Base-by-base conservation (phyloP, 768 basidiomycete genomes). In the Flagelloscypha sp. region DNA sequence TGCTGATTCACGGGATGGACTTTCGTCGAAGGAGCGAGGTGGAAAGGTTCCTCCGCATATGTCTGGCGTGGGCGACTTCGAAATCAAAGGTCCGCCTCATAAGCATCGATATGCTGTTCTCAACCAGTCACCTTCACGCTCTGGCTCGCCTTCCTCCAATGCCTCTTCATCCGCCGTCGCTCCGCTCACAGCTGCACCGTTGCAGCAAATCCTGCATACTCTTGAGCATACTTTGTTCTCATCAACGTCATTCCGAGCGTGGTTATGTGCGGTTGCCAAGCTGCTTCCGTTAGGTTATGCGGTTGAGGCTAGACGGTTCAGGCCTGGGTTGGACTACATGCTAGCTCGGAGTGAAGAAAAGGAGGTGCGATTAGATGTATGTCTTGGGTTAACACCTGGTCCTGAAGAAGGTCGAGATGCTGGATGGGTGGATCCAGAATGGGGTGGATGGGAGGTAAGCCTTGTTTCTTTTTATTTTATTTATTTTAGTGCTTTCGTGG, bases 311-410 rank as follows among this genome's bases (percentile, higher is more conserved):
- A 66, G 94, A 47, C 65, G 94, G 36, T 93, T 97, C 58, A 65
- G 93, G 40, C 88, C 90, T 1, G 94, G 92, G 2, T 62, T 97
- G 47, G 94, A 95, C 56, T 98, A 97, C 55, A 93, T 92, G 27
- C 74, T 98, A 2, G 94, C 94, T 33, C 84, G 85, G 47, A 83
- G 82, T 48, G 82, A 89, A 48, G 79, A 81, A 46, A 77, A 64
- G 33, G 87, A 90, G 53, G 77, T 82, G 35, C 64, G 86, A 43
- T 58, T 97, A 47, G 94, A 98, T 54, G 78, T 85, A 16, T 80
- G 86, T 37, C 70, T 98, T 10, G 87, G 85, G 3, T 58, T 94
- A 43, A 97, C 90, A 10, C 90, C 90, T 19, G 65, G 61, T 65
- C 18, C 51, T 48, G 35, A 57, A 58, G 43, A 50, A 44, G 40